phyloP scores from a whole-genome alignment of 2,329 filamentous ascomycete species.

The Epichloe gansuensis region DNA sequence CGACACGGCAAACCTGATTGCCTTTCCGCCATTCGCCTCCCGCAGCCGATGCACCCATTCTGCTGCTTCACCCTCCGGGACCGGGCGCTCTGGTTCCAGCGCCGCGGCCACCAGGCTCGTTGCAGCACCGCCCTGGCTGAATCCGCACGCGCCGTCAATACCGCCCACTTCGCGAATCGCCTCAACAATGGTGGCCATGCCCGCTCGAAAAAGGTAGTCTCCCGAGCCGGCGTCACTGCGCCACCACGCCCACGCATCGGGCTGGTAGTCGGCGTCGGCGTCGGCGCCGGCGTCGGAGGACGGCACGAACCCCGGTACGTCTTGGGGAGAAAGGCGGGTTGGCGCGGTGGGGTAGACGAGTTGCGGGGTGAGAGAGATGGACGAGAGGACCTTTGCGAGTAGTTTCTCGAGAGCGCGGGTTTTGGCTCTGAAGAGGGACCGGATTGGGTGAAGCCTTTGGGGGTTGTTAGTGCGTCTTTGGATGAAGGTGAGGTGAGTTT shows the following conservation, averaged over 20 bases:
- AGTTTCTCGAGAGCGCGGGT: conserved; percentile 77
- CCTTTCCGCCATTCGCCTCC: conserved; percentile 32
- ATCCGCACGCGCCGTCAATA: conserved; percentile 69
- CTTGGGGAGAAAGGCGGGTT: conserved; percentile 45
- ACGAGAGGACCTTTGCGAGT: conserved; percentile 59
- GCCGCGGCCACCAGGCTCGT: conserved; percentile 62
- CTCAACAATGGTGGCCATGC: conserved; percentile 50
- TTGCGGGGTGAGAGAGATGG: conserved; percentile 38
- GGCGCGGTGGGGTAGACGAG: conserved; percentile 62
- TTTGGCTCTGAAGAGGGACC: conserved; percentile 75
- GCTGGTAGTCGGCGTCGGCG: conserved; percentile 33
- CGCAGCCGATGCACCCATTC: conserved; percentile 35
- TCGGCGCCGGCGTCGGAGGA: conserved; percentile 29
- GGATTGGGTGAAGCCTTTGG: conserved; percentile 75
- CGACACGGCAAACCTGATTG: conserved; percentile 57
- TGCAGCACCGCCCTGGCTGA: conserved; percentile 66
- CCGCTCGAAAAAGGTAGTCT: conserved; percentile 61
- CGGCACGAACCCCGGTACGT: conserved; percentile 57
- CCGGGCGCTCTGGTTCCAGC: conserved; percentile 40
- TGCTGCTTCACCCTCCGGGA: conserved; percentile 17
- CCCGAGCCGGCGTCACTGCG: conserved; percentile 52
- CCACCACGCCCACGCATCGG: conserved; percentile 75
- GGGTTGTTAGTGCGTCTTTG: neutral
- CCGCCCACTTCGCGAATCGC: conserved; percentile 51
- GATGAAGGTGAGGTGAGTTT: no score